These are phyloP conservation scores for Cryphonectria nitschkei DNA, from an alignment of 2,329 filamentous ascomycete genomes.

Conservation along the genomic window DNA sequence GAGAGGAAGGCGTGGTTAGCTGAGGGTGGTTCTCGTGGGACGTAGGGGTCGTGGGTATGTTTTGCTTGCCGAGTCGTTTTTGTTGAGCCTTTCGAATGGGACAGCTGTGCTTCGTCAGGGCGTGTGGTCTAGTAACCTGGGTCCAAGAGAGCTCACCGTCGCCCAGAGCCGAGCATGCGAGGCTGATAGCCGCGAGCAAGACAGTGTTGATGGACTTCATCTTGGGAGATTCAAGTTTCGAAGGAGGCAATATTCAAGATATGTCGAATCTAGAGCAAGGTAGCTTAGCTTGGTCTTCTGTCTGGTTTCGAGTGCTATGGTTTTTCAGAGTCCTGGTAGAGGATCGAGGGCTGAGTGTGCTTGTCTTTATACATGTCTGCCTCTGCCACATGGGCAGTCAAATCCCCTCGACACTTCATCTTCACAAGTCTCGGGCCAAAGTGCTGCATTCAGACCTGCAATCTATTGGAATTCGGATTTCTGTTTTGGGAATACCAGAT, in stretches of 20 bases:
- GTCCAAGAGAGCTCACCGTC: conserved; percentile 17
- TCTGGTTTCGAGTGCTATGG: neutral
- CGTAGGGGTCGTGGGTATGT: neutral
- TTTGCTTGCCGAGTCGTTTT: conserved; percentile 36
- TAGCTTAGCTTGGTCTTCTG: neutral
- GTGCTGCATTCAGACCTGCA: neutral
- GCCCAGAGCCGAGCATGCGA: conserved; percentile 14
- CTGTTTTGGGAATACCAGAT: conserved; percentile 6
- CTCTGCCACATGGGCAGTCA: too few species aligned
- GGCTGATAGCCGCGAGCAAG: conserved; percentile 14
- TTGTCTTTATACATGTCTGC: neutral
- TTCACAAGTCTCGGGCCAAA: neutral
- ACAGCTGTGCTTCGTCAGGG: conserved; percentile 23
- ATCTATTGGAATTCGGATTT: neutral
- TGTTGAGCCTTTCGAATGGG: conserved; percentile 37
- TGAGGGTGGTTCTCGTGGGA: neutral
- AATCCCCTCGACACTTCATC: neutral
- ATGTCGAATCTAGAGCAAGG: neutral
- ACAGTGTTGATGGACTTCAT: conserved; percentile 11
- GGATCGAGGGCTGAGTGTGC: neutral
- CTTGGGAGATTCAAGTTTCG: neutral
- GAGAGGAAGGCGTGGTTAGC: neutral
- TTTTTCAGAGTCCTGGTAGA: neutral
- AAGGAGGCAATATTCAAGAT: neutral
- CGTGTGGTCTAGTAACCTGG: too few species aligned